phyloP scores from a whole-genome alignment of 768 basidiomycete species.

The Wakefieldia striispora region DNA sequence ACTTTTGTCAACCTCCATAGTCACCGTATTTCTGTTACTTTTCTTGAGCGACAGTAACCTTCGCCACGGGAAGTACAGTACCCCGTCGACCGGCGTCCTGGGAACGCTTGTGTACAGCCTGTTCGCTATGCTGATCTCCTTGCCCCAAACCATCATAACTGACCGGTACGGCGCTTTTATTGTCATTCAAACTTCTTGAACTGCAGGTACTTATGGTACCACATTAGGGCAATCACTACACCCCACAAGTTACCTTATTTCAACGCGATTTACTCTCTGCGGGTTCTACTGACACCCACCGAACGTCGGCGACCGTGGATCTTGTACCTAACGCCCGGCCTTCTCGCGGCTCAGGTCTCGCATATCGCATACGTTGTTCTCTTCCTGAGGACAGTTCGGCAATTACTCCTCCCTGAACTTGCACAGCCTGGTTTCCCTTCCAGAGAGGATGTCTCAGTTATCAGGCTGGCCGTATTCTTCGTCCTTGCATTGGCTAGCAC shows the following conservation, averaged over 20 bases:
- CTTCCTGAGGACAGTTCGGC: constrained; percentile 40
- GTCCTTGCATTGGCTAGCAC: constrained; percentile 56
- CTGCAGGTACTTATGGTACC: constrained; percentile 1
- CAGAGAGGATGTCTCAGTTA: constrained; percentile 43
- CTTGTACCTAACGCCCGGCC: constrained; percentile 74
- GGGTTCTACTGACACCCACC: constrained; percentile 75
- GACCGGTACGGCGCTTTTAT: constrained; percentile 53
- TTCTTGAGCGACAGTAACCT: constrained; percentile 58
- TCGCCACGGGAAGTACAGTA: constrained; percentile 62
- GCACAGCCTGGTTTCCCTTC: constrained; percentile 31
- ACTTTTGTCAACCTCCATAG: constrained; percentile 45
- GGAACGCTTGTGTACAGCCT: constrained; percentile 65
- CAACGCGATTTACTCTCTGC: constrained; percentile 54
- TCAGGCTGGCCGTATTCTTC: constrained; percentile 56
- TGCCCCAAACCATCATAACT: constrained; percentile 72
- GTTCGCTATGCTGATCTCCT: constrained; percentile 60
- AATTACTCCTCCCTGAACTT: constrained; percentile 59
- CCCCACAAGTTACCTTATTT: constrained; percentile 74
- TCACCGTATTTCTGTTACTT: constrained; percentile 56
- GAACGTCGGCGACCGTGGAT: constrained; percentile 79
- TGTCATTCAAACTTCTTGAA: background rate
- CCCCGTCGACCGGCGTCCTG: constrained; percentile 58
- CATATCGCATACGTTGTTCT: constrained; percentile 47
- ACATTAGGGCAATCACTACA: constrained; percentile 74
- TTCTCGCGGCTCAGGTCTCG: constrained; percentile 42